Evolutionary conservation across 73 alveolate species (phyloP), one percentile per base, ranked within the genome.

Genomic region (Tetrahymena malaccensis): DNA sequence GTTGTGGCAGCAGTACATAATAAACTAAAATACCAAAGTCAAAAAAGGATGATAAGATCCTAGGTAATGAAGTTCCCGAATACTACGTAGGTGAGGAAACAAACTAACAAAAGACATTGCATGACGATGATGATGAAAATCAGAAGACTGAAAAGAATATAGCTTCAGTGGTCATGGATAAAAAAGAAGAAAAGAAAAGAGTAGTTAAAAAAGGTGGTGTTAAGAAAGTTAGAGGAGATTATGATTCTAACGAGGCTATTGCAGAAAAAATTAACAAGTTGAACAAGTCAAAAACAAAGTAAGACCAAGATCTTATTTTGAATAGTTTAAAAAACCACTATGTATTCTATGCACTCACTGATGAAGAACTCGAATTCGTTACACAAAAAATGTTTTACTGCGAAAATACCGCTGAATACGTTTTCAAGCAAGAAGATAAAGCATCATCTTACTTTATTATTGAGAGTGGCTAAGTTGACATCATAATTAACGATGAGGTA

Each of bases 401-500:
- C 33, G 94, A 94, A 95, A 94, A 56, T 35, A 43, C 94, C 9
- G 98, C 97, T 84, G 97, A 97, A 55, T 85, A 93, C 93, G 97
- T 98, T 31, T 97, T 98, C 27, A 96, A 97, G 85, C 98, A 98
- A 95, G 99, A 98, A 85, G 99, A 97, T 85, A 96, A 96, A 96
- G 99, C 98, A 33, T 97, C 97, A 94, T 96, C 97, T 21, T 98
- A 97, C 97, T 98, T 94, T 93, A 96, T 98, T 43, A 96, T 98
- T 38, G 97, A 97, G 96, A 96, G 96, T 56, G 99, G 99, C 17
- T 94, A 96, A 96, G 97, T 98, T 34, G 97, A 96, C 57, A 97
- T 98, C 43, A 96, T 94, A 22, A 97, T 95, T 33, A 96, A 96
- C 93, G 97, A 95, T 95, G 97, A 95, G 55, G 89, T 70, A 70